Conservation (phyloP, 768 basidiomycete species). For the Coprinopsis sp. region DNA sequence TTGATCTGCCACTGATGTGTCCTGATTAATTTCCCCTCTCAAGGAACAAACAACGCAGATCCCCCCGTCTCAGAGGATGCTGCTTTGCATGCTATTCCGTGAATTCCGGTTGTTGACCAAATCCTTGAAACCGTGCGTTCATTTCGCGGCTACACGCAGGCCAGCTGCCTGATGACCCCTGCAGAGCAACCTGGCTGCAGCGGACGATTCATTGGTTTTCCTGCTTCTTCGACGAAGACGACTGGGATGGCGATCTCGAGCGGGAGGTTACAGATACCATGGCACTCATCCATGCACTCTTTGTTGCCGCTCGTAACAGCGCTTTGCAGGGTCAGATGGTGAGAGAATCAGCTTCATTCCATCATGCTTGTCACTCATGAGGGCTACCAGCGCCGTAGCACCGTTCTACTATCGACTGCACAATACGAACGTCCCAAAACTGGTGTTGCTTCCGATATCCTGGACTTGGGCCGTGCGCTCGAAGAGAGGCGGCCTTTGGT, state of each 20-base stretch:
- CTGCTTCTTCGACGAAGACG: slow-evolving; percentile 30
- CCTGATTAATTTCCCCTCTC: slow-evolving; percentile 2
- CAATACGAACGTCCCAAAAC: slow-evolving; percentile 12
- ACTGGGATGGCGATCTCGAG: slow-evolving; percentile 35
- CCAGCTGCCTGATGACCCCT: neutral
- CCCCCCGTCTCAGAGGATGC: slow-evolving; percentile 53
- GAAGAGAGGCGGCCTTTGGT: slow-evolving; percentile 34
- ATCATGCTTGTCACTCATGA: neutral
- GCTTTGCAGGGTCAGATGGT: slow-evolving; percentile 43
- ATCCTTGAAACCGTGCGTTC: slow-evolving; percentile 57
- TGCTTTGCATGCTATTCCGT: slow-evolving; percentile 57
- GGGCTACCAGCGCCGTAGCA: slow-evolving; percentile 16
- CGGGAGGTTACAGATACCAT: slow-evolving; percentile 39
- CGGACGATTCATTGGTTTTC: slow-evolving; percentile 42
- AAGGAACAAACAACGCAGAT: slow-evolving; percentile 53
- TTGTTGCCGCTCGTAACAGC: slow-evolving; percentile 45
- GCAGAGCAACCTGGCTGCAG: slow-evolving; percentile 44
- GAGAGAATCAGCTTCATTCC: slow-evolving; percentile 4
- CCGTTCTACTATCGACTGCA: slow-evolving; percentile 3
- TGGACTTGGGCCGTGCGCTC: slow-evolving; percentile 34
- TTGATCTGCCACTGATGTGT: neutral
- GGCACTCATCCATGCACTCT: slow-evolving; percentile 44
- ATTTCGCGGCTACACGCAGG: neutral
- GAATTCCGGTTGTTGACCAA: slow-evolving; percentile 61
- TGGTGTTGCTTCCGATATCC: neutral